phyloP scores from a whole-genome alignment of 2,329 filamentous ascomycete genomes.

The Ascochyta viciae-villosae region DNA sequence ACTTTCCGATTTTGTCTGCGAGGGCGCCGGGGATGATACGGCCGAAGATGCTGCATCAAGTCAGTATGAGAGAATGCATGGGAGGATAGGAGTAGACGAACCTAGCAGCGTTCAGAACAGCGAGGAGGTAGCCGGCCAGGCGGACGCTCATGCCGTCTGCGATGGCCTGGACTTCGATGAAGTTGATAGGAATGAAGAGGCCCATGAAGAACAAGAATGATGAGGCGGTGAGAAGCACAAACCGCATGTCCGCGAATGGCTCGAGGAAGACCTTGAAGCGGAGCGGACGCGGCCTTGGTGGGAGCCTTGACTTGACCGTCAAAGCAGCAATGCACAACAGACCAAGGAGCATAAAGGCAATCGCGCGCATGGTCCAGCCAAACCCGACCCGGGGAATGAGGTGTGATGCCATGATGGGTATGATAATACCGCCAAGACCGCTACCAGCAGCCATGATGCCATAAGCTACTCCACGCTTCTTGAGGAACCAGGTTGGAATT shows the following conservation, averaged over 20 bases:
- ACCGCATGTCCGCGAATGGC: slow-evolving; percentile 53
- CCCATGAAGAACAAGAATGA: slow-evolving; percentile 67
- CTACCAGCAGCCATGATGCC: slow-evolving; percentile 60
- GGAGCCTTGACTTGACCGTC: slow-evolving; percentile 60
- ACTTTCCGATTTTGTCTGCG: slow-evolving; percentile 62
- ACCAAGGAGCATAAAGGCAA: slow-evolving; percentile 67
- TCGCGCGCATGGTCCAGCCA: slow-evolving; percentile 65
- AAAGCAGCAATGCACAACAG: slow-evolving; percentile 61
- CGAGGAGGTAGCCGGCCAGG: slow-evolving; percentile 61
- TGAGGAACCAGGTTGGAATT: slow-evolving; percentile 58
- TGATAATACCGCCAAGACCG: slow-evolving; percentile 63
- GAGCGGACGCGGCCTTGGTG: slow-evolving; percentile 49
- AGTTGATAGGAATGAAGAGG: slow-evolving; percentile 64
- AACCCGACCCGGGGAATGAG: slow-evolving; percentile 64
- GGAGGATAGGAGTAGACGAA: slow-evolving; percentile 50
- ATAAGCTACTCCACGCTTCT: slow-evolving; percentile 57
- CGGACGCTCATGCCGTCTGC: slow-evolving; percentile 55
- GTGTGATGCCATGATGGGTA: slow-evolving; percentile 67
- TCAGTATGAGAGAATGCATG: slow-evolving; percentile 44
- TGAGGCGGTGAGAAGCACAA: slow-evolving; percentile 52
- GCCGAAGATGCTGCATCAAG: slow-evolving; percentile 58
- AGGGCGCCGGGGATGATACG: slow-evolving; percentile 62
- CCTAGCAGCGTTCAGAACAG: slow-evolving; percentile 59
- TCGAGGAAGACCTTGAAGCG: slow-evolving; percentile 35
- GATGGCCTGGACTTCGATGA: slow-evolving; percentile 56